phyloP scores from a whole-genome alignment of 805 yeast genomes.

The Yamadazyma sp. region DNA sequence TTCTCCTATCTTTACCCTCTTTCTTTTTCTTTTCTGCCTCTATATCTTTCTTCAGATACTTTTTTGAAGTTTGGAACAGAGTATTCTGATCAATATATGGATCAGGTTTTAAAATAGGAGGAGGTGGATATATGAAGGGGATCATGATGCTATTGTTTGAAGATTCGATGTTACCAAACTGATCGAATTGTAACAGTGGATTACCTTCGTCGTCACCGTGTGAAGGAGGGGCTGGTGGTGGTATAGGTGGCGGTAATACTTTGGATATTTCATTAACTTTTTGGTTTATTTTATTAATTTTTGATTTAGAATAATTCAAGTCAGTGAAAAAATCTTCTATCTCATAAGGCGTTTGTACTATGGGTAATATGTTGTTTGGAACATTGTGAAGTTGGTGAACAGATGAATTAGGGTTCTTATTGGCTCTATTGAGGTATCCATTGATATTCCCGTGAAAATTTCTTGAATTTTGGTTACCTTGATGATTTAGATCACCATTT shows the following conservation, averaged over 20 bases:
- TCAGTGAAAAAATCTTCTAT: slow-evolving; percentile 36
- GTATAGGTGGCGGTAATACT: slow-evolving; percentile 39
- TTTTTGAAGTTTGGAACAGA: neutral
- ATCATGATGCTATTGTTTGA: slow-evolving; percentile 38
- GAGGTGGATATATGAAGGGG: slow-evolving; percentile 43
- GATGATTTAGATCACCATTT: too few species aligned
- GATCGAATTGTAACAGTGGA: neutral
- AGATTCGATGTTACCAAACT: neutral
- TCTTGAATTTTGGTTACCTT: neutral
- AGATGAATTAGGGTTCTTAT: too few species aligned
- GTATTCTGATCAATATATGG: slow-evolving; percentile 14
- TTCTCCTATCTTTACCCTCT: too few species aligned
- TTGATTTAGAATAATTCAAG: slow-evolving; percentile 11
- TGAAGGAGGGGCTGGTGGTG: slow-evolving; percentile 23
- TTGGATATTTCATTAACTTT: slow-evolving; percentile 15
- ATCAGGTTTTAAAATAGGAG: slow-evolving; percentile 32
- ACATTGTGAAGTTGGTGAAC: slow-evolving; percentile 31
- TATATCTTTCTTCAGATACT: slow-evolving; percentile 5
- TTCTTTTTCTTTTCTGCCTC: slow-evolving; percentile 1
- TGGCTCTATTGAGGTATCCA: too few species aligned
- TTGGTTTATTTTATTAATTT: slow-evolving; percentile 10
- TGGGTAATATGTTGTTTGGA: slow-evolving; percentile 36
- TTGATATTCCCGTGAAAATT: neutral
- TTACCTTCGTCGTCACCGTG: slow-evolving; percentile 2
- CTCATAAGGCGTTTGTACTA: slow-evolving; percentile 30